A percentile compares a stretch with the other conserved stretches of the same genome.
phyloP scores from a whole-genome alignment of 179 eudicot genomes.

The Carnegiea gigantea region DNA sequence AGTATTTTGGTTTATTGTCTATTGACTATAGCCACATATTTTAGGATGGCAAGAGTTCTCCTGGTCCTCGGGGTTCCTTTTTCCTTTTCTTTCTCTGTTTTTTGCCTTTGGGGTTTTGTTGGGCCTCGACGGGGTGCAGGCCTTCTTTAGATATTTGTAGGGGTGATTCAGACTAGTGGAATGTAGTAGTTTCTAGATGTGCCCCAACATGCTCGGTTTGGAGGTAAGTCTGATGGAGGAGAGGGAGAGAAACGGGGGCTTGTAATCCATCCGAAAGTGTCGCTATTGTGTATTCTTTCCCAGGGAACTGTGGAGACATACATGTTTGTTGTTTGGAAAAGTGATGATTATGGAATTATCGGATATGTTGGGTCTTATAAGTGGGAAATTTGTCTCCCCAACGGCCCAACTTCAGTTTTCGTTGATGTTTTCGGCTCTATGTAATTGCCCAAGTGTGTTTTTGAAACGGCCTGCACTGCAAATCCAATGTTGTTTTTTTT shows the following conservation, averaged over 20 bases:
- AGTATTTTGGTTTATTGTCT: constrained; percentile 1
- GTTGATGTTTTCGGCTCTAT: no score
- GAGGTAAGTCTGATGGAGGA: constrained; percentile 25
- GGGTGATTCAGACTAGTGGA: constrained; percentile 10
- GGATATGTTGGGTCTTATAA: constrained; percentile 30
- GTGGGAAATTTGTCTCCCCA: constrained; percentile 10
- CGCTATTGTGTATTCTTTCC: background rate
- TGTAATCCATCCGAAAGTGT: constrained; percentile 23
- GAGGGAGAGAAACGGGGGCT: constrained; percentile 9
- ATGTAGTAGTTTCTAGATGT: constrained; percentile 12
- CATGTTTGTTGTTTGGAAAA: constrained; percentile 29
- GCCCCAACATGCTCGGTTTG: constrained; percentile 6
- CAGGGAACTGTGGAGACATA: constrained; percentile 10
- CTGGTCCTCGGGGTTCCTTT: background rate
- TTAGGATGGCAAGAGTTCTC: constrained; percentile 23
- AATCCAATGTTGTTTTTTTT: no score
- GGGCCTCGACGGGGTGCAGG: constrained; percentile 30
- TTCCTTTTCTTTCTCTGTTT: background rate
- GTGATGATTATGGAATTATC: constrained; percentile 1
- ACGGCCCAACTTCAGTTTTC: background rate
- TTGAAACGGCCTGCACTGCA: no score
- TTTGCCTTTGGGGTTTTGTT: background rate
- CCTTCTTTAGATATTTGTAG: constrained; percentile 5
- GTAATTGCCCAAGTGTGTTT: no score
- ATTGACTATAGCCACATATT: constrained; percentile 25